phyloP scores from a whole-genome alignment of 163 green algal genomes.

The Chlorella variabilis region DNA sequence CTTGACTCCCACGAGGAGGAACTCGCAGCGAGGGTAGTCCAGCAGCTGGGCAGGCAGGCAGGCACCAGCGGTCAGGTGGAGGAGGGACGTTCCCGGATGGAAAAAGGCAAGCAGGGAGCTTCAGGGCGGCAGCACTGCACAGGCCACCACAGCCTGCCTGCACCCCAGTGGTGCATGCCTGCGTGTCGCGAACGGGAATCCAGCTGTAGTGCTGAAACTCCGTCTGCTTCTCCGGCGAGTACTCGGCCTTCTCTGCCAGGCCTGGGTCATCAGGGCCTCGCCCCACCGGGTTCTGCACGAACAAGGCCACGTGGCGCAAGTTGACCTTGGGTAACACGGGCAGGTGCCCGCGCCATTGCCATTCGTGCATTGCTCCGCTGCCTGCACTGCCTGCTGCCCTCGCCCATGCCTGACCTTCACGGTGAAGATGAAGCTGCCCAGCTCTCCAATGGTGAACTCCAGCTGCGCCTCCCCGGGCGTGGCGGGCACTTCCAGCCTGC shows the following conservation, averaged over 20 bases:
- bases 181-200: slow-evolving; percentile 46
- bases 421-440: slow-evolving; percentile 44
- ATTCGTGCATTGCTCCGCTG: too few species aligned
- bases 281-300: slow-evolving; percentile 5
- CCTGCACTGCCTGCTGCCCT: too few species aligned
- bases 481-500: slow-evolving; percentile 55
- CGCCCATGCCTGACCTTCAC: slow-evolving; percentile 44
- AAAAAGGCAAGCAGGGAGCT: not conserved
- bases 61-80: not conserved
- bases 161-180: not conserved
- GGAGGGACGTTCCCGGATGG: slow-evolving; percentile 17
- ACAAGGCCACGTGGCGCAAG: not conserved
- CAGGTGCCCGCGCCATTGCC: too few species aligned
- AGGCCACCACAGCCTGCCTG: not conserved
- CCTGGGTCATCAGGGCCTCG: slow-evolving; percentile 13
- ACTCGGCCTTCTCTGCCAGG: slow-evolving; percentile 55
- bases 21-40: slow-evolving; percentile 47
- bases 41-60: slow-evolving; percentile 39
- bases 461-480: slow-evolving; percentile 60
- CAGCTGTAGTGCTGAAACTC: slow-evolving; percentile 54
- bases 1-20: slow-evolving; percentile 47
- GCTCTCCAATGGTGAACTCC: slow-evolving; percentile 51
- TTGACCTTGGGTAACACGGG: too few species aligned
- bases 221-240: slow-evolving; percentile 40
- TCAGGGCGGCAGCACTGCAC: too few species aligned